Percentiles rank a stretch among this genome's conserved stretches.
Evolutionary conservation across 1,284 basidiomycete genomes (phyloP).

Genomic region (Stereum hirsutum): DNA sequence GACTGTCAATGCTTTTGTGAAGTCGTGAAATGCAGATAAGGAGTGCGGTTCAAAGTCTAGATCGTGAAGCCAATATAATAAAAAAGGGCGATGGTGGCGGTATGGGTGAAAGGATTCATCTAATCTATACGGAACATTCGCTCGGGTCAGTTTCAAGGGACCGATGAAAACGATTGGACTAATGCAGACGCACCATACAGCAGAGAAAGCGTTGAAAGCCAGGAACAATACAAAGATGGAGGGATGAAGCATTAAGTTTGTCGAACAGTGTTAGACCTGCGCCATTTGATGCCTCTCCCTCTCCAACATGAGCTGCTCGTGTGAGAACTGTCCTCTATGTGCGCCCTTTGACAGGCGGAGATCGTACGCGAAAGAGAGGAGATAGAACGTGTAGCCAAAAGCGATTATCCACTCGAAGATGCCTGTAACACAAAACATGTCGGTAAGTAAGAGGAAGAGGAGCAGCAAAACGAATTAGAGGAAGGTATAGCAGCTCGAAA

Average conservation of each 20-base stretch:
- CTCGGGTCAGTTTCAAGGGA: neutral
- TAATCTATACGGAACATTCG: too few relatives aligned
- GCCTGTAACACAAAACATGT: conserved; percentile 28
- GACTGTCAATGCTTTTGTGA: too few relatives aligned
- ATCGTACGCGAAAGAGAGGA: conserved; percentile 61
- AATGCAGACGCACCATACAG: too few relatives aligned
- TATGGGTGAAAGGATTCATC: too few relatives aligned
- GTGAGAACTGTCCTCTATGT: conserved; percentile 20
- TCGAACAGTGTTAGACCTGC: neutral
- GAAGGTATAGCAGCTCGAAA: neutral
- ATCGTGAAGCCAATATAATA: too few relatives aligned
- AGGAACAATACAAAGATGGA: too few relatives aligned
- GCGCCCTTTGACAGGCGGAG: conserved; percentile 44
- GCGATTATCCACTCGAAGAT: conserved; percentile 66
- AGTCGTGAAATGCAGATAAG: too few relatives aligned
- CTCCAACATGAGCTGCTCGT: conserved; percentile 4
- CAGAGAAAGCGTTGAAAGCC: too few relatives aligned
- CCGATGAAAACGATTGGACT: neutral
- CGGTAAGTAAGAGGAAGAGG: neutral
- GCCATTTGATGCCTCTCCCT: neutral
- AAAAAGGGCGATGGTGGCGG: too few relatives aligned
- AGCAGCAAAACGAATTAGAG: neutral
- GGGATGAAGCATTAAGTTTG: too few relatives aligned
- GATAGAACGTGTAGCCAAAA: conserved; percentile 63
- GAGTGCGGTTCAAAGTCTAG: too few relatives aligned